phyloP scores from a whole-genome alignment of 129 eudicot genomes.

The Chrysanthemum makinoi region DNA sequence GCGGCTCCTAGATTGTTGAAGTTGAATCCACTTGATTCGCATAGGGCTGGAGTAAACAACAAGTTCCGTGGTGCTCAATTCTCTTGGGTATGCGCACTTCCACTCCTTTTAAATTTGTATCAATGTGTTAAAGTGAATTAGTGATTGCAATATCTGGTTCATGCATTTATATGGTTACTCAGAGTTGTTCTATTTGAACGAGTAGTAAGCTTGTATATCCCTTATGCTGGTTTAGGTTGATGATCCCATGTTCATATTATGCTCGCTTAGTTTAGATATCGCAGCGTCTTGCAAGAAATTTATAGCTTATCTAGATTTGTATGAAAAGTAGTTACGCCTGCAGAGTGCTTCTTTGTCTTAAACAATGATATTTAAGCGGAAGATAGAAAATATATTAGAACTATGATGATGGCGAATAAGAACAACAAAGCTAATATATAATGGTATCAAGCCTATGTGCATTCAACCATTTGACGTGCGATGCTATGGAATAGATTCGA shows the following conservation, averaged over 20 bases:
- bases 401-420: too few relatives aligned
- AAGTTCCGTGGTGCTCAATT: constrained; percentile 92
- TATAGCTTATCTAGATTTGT: too few relatives aligned
- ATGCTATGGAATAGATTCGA: too few relatives aligned
- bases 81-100: constrained; percentile 72
- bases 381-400: too few relatives aligned
- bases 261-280: neutral
- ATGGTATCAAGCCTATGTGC: too few relatives aligned
- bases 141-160: constrained; percentile 10
- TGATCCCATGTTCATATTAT: neutral
- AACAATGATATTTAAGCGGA: too few relatives aligned
- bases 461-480: too few relatives aligned
- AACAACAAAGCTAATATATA: too few relatives aligned
- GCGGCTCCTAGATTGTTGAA: constrained; percentile 92
- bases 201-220: neutral
- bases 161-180: constrained; percentile 17
- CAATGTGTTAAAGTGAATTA: constrained; percentile 8
- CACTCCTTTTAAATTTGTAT: neutral
- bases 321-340: too few relatives aligned
- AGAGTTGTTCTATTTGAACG: neutral
- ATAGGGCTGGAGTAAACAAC: constrained; percentile 77
- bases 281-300: neutral
- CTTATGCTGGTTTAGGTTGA: neutral
- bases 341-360: too few relatives aligned
- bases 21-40: constrained; percentile 85